These are phyloP conservation scores for Sanghuangporus weigelae DNA, from an alignment of 1,284 basidiomycete genomes.

Conservation along the genomic window DNA sequence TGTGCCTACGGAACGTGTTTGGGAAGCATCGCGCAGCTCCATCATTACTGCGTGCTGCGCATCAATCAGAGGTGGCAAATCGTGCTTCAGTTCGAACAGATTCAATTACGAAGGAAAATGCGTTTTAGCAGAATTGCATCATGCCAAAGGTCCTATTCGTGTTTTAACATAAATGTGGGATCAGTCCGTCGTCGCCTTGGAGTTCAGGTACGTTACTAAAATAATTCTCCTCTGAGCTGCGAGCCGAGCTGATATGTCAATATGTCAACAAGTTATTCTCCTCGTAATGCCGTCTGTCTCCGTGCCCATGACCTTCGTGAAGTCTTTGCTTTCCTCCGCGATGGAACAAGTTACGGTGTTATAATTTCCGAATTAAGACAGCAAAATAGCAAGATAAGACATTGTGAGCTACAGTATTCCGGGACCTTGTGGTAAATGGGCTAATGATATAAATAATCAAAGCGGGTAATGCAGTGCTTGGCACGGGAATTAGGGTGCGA, in stretches of 20 bases:
- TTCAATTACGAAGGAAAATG: not conserved
- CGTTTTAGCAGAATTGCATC: not conserved
- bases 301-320: not conserved
- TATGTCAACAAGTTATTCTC: not conserved
- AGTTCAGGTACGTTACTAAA: slow-evolving; percentile 1
- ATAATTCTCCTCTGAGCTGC: not conserved
- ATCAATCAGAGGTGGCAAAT: slow-evolving; percentile 1
- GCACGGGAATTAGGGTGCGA: not conserved
- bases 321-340: not conserved
- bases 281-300: not conserved
- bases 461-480: not conserved
- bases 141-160: not conserved
- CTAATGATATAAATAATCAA: slow-evolving; percentile 14
- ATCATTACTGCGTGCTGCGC: not conserved
- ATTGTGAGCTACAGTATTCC: not conserved
- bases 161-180: not conserved
- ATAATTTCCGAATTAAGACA: not conserved
- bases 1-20: not conserved
- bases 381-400: not conserved
- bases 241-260: not conserved
- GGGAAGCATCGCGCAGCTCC: not conserved
- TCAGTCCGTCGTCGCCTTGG: not conserved
- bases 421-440: not conserved
- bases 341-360: not conserved
- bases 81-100: not conserved